phyloP scores from a whole-genome alignment of 495 filamentous ascomycete genomes.

The Penicillium turbatum region DNA sequence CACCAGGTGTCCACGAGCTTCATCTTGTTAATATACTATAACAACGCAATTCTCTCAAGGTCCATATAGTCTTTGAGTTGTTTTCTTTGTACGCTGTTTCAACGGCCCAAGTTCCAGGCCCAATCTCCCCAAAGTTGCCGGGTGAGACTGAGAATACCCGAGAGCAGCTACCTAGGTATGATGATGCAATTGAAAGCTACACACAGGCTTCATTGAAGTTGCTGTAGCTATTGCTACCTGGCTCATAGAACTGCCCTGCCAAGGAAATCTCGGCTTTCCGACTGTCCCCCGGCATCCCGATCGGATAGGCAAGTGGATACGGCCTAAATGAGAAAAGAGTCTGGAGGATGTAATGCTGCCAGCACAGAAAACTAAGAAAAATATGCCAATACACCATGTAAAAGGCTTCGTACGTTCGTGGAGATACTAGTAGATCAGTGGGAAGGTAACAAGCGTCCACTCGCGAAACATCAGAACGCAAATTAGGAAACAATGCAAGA shows the following conservation, averaged over 20 bases:
- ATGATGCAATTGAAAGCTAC: background rate
- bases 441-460: conserved; percentile 13
- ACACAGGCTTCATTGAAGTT: background rate
- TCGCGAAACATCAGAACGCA: conserved; percentile 2
- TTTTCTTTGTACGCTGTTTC: background rate
- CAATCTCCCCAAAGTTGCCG: background rate
- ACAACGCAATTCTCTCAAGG: background rate
- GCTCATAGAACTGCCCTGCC: background rate
- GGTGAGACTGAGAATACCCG: background rate
- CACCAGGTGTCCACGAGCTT: background rate
- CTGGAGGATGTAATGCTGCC: background rate
- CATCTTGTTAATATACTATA: background rate
- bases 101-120: no score
- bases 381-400: conserved; percentile 41
- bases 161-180: background rate
- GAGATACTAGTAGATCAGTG: conserved; percentile 20
- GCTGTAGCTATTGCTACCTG: background rate
- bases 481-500: background rate
- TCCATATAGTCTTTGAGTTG: background rate
- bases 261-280: conserved; percentile 1
- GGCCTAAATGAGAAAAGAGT: background rate
- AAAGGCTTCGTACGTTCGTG: conserved; percentile 34
- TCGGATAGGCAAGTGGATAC: background rate
- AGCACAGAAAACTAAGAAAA: conserved; percentile 13
- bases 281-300: background rate